Evolutionary conservation across 2,329 filamentous ascomycete species (phyloP), one percentile per base, ranked within the genome.

Genomic region (Epichloe aotearoae): DNA sequence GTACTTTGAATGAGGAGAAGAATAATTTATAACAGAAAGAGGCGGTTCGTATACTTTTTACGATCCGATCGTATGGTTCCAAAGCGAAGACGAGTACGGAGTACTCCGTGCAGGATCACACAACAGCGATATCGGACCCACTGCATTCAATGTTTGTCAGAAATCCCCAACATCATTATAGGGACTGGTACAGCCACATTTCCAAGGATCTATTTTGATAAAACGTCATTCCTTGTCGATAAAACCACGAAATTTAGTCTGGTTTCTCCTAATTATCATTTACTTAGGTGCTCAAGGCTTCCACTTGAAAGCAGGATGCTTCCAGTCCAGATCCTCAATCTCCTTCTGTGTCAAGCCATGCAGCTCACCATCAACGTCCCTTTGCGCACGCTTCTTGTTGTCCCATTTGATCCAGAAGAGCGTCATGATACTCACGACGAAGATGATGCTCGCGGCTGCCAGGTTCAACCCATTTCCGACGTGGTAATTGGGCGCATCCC

Each of bases 381-480:
- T 53, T 1, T 10, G 12, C 11, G 59, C 60, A 3, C 66, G 56
- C 52, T 54, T 61, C 46, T 47, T 80, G 54, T 87, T 87, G 56
- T 84, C 78, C 58, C 62, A 63, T 48, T 68, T 72, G 73, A 86
- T 84, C 77, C 79, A 87, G 3, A 74, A 52, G 53, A 79, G 64
- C 49, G 82, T 62, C 2, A 62, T 40, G 1, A 73, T 68, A 5
- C 69, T 68, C 1, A 74, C 44, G 2, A 86, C 51, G 3, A 86
- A 58, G 0, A 78, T 76, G 0, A 68, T 69, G 15, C 69, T 69
- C 0, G 58, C 57, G 1, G 80, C 80, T 0, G 79, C 84, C 49
- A 87, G 59, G 59, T 87, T 87, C 37, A 88, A 62, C 0, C 83
- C 83, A 59, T 87, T 87, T 1, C 84, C 84, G 51, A 86, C 85